A percentile compares a stretch with the other conserved stretches of the same genome.
Conservation (phyloP, 164 flowering plant species). For the Sedum album region DNA sequence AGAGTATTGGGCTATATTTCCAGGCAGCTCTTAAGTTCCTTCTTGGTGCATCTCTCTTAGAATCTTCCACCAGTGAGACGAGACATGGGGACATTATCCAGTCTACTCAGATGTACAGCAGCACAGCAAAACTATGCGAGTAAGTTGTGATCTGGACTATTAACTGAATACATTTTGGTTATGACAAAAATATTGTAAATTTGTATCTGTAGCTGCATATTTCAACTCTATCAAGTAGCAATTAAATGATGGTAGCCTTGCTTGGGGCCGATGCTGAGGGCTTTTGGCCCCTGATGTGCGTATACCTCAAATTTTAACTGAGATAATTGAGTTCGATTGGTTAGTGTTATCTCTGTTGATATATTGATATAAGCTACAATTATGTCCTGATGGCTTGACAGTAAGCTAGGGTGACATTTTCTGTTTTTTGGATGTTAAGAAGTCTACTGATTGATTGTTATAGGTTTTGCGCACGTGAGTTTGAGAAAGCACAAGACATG, state of each 20-base stretch:
- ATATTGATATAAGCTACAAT: background rate
- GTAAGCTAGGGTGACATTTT: background rate
- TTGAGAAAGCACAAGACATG: slow-evolving; percentile 65
- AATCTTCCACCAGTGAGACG: slow-evolving; percentile 45
- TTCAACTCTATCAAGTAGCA: background rate
- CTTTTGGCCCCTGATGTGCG: background rate
- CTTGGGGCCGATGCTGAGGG: background rate
- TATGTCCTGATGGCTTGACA: background rate
- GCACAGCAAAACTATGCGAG: slow-evolving; percentile 87
- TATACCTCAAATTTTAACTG: too few relatives aligned
- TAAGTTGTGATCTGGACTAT: slow-evolving; percentile 29
- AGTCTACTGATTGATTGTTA: slow-evolving; percentile 10
- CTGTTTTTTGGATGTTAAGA: background rate
- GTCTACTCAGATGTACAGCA: slow-evolving; percentile 52
- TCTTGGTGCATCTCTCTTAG: slow-evolving; percentile 73
- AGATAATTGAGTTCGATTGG: too few relatives aligned
- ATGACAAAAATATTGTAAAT: background rate
- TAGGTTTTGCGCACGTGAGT: slow-evolving; percentile 82
- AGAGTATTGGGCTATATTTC: slow-evolving; percentile 62
- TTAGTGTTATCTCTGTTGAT: background rate
- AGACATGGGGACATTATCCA: slow-evolving; percentile 55
- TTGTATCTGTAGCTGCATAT: background rate
- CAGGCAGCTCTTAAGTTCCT: slow-evolving; percentile 90
- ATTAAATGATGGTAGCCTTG: background rate
- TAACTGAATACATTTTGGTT: background rate